Percentiles rank a stretch among this genome's conserved stretches.
These are phyloP conservation scores for Ophidiomyces ophidiicola DNA, from an alignment of 2,329 filamentous ascomycete species.

Conservation along the genomic window DNA sequence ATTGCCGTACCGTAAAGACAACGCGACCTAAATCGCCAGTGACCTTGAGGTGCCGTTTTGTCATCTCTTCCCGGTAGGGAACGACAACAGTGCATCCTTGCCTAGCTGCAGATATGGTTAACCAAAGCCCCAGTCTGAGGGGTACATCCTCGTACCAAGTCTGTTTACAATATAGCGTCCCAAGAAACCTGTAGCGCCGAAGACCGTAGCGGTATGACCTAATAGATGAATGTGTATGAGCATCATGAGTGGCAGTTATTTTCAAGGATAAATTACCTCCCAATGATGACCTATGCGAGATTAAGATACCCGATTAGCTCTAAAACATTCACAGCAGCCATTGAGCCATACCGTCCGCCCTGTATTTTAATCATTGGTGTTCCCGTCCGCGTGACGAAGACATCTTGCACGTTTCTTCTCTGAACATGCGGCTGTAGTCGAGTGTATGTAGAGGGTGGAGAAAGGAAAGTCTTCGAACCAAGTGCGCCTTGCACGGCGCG, in stretches of 20 bases:
- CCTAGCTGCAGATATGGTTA: conserved; percentile 49
- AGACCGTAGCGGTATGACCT: conserved; percentile 95
- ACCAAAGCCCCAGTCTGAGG: conserved; percentile 19
- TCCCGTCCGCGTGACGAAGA: conserved; percentile 87
- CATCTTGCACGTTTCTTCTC: conserved; percentile 55
- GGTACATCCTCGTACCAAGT: conserved; percentile 49
- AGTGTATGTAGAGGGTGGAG: conserved; percentile 20
- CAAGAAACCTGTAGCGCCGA: conserved; percentile 90
- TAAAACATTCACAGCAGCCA: conserved; percentile 2
- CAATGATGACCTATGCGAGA: conserved; percentile 55
- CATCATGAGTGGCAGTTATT: conserved; percentile 12
- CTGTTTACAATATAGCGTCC: conserved; percentile 96
- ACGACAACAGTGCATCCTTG: conserved; percentile 90
- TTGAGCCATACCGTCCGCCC: conserved; percentile 64
- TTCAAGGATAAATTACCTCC: conserved; percentile 51
- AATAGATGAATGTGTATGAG: conserved; percentile 23
- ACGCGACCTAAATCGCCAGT: conserved; percentile 88
- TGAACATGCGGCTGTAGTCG: conserved; percentile 32
- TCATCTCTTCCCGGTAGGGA: conserved; percentile 93
- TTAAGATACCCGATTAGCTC: conserved; percentile 12
- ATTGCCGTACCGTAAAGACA: conserved; percentile 58
- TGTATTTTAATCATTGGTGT: conserved; percentile 83
- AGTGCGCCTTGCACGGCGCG: conserved; percentile 33
- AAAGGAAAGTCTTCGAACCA: conserved; percentile 28
- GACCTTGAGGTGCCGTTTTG: conserved; percentile 91